phyloP scores from a whole-genome alignment of 1,284 basidiomycete species.

The Leccinum pachyderme region DNA sequence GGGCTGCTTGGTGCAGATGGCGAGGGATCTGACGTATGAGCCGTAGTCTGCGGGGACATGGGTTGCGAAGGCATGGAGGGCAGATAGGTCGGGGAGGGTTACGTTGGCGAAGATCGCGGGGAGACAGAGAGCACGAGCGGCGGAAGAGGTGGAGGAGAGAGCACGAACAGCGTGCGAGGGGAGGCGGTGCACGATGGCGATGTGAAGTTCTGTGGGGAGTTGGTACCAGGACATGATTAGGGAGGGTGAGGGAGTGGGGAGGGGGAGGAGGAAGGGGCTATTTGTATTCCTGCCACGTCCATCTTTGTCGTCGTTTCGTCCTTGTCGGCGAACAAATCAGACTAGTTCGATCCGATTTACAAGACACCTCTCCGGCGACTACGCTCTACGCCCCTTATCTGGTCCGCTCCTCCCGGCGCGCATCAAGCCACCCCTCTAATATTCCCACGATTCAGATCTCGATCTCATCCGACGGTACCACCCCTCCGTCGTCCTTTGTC shows the following conservation, averaged over 20 bases:
- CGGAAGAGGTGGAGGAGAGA: conserved; percentile 42
- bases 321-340: conserved; percentile 6
- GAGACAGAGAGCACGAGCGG: conserved; percentile 53
- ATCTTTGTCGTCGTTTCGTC: conserved; percentile 16
- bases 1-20: conserved; percentile 46
- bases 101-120: conserved; percentile 61
- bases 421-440: conserved; percentile 1
- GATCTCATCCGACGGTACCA: not conserved
- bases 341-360: conserved; percentile 19
- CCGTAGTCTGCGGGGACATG: conserved; percentile 57
- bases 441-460: not conserved
- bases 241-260: not conserved
- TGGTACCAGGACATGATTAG: conserved; percentile 47
- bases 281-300: conserved; percentile 15
- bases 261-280: not conserved
- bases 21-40: conserved; percentile 53
- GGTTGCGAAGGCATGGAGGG: conserved; percentile 50
- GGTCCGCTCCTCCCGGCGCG: conserved; percentile 22
- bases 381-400: conserved; percentile 21
- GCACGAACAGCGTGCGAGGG: conserved; percentile 37
- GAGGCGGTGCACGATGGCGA: conserved; percentile 53
- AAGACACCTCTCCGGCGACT: conserved; percentile 27
- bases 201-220: conserved; percentile 66
- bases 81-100: conserved; percentile 43
- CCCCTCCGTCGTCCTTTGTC: not conserved